Conservation (phyloP, 2,329 filamentous ascomycete species). For the Cercospora beticola region DNA sequence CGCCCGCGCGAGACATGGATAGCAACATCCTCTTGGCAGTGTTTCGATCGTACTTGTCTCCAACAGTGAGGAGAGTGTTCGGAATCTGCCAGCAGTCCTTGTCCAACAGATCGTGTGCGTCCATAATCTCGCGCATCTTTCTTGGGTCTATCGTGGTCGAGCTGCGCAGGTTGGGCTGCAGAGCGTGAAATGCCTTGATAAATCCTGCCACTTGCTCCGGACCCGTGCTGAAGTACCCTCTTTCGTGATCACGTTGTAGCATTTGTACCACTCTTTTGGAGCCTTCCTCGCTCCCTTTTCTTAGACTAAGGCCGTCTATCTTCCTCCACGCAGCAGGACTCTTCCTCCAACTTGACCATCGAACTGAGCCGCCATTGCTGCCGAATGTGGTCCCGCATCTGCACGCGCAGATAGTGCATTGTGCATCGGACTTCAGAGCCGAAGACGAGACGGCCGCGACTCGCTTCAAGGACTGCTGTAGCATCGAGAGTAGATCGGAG, state of each 20-base stretch:
- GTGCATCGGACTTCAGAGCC: neutral
- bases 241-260: neutral
- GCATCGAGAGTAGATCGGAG: slow-evolving; percentile 16
- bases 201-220: slow-evolving; percentile 16
- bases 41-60: slow-evolving; percentile 9
- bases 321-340: slow-evolving; percentile 18
- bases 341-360: slow-evolving; percentile 7
- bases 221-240: slow-evolving; percentile 5
- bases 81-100: slow-evolving; percentile 14
- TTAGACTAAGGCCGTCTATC: neutral
- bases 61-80: slow-evolving; percentile 11
- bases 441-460: slow-evolving; percentile 8
- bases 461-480: slow-evolving; percentile 22
- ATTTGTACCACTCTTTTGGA: neutral
- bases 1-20: slow-evolving; percentile 26
- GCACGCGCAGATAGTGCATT: slow-evolving; percentile 25
- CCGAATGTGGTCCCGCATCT: slow-evolving; percentile 18
- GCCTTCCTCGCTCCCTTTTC: neutral
- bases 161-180: slow-evolving; percentile 1
- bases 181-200: slow-evolving; percentile 10
- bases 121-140: slow-evolving; percentile 13
- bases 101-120: slow-evolving; percentile 2
- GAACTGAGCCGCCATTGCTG: neutral
- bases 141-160: slow-evolving; percentile 2
- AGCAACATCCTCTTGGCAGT: slow-evolving; percentile 29